Evolutionary conservation across 495 filamentous ascomycete genomes (phyloP).

Genomic region (Neurospora sp.): DNA sequence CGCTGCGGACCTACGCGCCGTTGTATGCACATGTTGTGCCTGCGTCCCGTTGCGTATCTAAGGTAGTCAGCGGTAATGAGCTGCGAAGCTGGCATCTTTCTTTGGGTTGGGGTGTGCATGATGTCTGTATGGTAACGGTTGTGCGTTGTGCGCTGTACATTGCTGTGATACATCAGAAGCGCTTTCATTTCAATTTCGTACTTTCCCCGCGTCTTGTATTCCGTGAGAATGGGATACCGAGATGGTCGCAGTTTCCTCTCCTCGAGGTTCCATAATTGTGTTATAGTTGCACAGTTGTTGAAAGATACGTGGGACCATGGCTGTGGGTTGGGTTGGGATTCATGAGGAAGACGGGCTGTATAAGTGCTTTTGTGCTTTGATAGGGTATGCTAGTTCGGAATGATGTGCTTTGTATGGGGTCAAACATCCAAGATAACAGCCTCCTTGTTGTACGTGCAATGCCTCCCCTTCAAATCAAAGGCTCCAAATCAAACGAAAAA

Average conservation of each 20-base stretch:
- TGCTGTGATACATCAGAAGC: background rate
- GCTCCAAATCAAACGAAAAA: conserved; percentile 15
- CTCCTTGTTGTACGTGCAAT: background rate
- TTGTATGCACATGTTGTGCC: background rate
- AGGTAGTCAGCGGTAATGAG: background rate
- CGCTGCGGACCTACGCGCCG: background rate
- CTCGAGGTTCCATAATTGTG: background rate
- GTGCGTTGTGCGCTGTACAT: background rate
- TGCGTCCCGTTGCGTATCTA: background rate
- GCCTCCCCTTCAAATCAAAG: background rate
- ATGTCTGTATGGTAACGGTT: background rate
- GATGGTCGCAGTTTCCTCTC: background rate
- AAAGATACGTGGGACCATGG: background rate
- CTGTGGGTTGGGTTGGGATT: background rate
- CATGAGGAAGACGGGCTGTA: background rate
- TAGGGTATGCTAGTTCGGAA: background rate
- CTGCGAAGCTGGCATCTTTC: background rate
- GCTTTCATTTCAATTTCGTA: background rate
- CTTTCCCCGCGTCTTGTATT: background rate
- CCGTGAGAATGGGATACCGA: background rate
- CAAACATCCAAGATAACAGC: background rate
- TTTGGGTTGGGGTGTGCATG: background rate
- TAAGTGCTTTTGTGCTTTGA: background rate
- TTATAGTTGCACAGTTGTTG: background rate
- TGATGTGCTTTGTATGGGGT: background rate